Evolutionary conservation across 139 green algal genomes (phyloP).

Genomic region (Pedinophyceae sp.): DNA sequence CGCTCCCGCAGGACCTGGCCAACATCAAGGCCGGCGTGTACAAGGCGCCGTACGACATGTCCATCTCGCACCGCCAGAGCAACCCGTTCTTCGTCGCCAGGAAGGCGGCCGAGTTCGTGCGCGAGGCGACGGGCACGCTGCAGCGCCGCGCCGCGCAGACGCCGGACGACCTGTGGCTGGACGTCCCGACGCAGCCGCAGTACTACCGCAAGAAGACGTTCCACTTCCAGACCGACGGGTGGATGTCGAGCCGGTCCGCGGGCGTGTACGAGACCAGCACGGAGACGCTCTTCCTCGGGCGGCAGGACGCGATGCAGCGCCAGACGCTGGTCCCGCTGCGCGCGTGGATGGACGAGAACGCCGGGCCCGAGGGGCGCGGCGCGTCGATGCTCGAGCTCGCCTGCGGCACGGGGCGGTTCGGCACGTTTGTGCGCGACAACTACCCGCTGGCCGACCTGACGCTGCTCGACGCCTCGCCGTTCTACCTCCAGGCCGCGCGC

Average conservation of each 20-base stretch:
- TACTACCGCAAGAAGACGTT: slow-evolving; percentile 77
- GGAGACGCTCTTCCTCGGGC: slow-evolving; percentile 69
- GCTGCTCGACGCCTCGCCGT: slow-evolving; percentile 54
- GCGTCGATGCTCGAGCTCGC: slow-evolving; percentile 63
- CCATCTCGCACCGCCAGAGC: slow-evolving; percentile 51
- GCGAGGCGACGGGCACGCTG: slow-evolving; percentile 36
- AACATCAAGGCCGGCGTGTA: slow-evolving; percentile 27
- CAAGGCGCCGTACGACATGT: slow-evolving; percentile 72
- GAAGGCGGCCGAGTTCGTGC: slow-evolving; percentile 26
- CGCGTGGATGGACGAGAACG: not conserved
- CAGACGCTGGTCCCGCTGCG: slow-evolving; percentile 33
- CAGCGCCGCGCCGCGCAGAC: slow-evolving; percentile 11
- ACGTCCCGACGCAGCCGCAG: slow-evolving; percentile 1
- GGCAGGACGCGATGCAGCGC: slow-evolving; percentile 77
- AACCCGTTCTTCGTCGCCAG: slow-evolving; percentile 44
- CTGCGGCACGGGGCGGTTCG: slow-evolving; percentile 67
- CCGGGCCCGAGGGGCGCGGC: not conserved
- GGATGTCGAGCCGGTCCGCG: slow-evolving; percentile 35
- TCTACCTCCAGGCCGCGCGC: slow-evolving; percentile 59
- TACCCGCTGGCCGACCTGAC: slow-evolving; percentile 31
- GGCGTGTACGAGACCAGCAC: slow-evolving; percentile 69
- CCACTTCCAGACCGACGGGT: slow-evolving; percentile 78
- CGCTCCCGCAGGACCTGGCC: slow-evolving; percentile 20
- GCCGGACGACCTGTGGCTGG: slow-evolving; percentile 33
- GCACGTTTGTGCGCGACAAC: slow-evolving; percentile 71